Evolutionary conservation across 2,329 filamentous ascomycete genomes (phyloP), one percentile per base, ranked within the genome.

Genomic region (Ceratocystis colombiana): DNA sequence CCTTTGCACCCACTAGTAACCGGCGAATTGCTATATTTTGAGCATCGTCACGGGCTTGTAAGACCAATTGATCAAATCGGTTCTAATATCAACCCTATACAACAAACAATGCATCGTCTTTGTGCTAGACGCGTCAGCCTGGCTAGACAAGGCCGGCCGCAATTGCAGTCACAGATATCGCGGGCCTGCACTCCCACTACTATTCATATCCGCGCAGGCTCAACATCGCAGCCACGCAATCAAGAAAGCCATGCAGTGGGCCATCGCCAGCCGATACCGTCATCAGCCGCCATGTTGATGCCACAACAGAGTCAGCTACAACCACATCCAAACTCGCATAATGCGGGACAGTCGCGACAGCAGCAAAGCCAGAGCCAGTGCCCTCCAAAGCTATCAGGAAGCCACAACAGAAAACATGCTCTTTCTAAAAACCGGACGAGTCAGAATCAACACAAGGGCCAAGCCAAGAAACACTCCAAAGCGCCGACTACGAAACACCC

Each of bases 161-260:
- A 8, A n/a, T n/a, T 25, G 55, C 55, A 17, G 4, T n/a, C 28
- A 6, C 55, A 10, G 48, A 10, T 25, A 25, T 25, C 25, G 28
- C 28, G 5, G 55, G 12, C 55, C 55, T 2, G 15, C 55, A n/a
- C 25, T 10, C 22, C 55, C 3, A 30, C 30, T 17, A 25, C 55
- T 17, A 12, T 53, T 1, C 55, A 59, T 15, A 30, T 59, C 17
- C 55, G 55, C 55, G 55, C 55, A 15, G 55, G 5, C 25, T 59
- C 55, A 5, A 59, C 55, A n/a, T 59, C 55, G 55, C 55, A 37
- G 25, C 55, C 17, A n/a, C 55, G 55, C 15, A 30, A 20, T n/a
- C 55, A 20, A n/a, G 25, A 59, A n/a, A 20, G 5, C 25, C 12
- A n/a, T n/a, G 28, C 28, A n/a, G 25, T 25, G 20, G 4, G 48